Percentiles rank a stretch among this genome's conserved stretches.
Evolutionary conservation across 1,284 basidiomycete genomes (phyloP).

Genomic region (Gymnopus androsaceus): DNA sequence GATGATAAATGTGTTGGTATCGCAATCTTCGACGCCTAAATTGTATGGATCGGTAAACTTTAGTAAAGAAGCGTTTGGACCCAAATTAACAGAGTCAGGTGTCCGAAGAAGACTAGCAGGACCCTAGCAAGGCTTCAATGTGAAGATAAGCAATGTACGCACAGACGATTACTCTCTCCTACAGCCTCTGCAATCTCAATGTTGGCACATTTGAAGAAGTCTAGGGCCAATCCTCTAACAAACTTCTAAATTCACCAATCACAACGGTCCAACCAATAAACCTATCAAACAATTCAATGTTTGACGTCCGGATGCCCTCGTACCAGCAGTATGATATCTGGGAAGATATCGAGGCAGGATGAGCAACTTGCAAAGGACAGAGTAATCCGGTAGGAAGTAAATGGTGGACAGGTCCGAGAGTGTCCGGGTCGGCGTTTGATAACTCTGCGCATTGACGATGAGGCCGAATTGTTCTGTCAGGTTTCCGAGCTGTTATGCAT

Average conservation of each 20-base stretch:
- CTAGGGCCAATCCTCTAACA: neutral
- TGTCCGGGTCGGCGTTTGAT: conserved; percentile 88
- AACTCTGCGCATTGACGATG: conserved; percentile 82
- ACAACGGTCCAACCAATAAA: conserved; percentile 76
- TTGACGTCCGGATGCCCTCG: conserved; percentile 88
- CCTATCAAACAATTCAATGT: conserved; percentile 95
- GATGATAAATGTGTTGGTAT: conserved; percentile 82
- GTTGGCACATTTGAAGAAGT: conserved; percentile 77
- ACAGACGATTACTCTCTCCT: conserved; percentile 59
- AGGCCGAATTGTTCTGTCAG: no score
- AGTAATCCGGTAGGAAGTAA: conserved; percentile 88
- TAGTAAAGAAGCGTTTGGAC: neutral
- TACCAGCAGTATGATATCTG: conserved; percentile 94
- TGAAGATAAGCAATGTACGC: conserved; percentile 32
- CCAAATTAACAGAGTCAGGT: conserved; percentile 62
- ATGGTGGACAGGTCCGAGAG: conserved; percentile 80
- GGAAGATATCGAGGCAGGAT: conserved; percentile 91
- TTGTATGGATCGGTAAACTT: neutral
- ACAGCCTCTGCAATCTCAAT: conserved; percentile 92
- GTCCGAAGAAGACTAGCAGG: conserved; percentile 76
- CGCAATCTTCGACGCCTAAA: conserved; percentile 79
- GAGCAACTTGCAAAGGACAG: conserved; percentile 85
- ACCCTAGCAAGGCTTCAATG: conserved; percentile 6
- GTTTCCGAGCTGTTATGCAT: no score
- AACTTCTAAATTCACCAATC: conserved; percentile 51